These are phyloP conservation scores for Sedum album DNA, from an alignment of 164 flowering plant genomes.

Conservation along the genomic window DNA sequence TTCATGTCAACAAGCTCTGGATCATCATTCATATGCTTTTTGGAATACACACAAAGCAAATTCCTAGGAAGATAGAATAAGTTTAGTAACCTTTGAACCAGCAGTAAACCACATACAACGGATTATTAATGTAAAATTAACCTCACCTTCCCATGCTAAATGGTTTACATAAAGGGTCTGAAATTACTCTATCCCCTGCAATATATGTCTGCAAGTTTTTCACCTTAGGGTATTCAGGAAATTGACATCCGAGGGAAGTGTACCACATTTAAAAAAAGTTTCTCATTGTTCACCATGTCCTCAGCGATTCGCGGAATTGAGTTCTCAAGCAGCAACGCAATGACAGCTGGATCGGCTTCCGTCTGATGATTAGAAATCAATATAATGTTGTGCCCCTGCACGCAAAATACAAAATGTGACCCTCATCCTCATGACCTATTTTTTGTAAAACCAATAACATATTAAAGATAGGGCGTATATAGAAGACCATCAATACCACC, in stretches of 20 bases:
- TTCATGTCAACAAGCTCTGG: slow-evolving; percentile 84
- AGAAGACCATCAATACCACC: neutral
- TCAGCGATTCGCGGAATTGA: slow-evolving; percentile 56
- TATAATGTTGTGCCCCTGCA: slow-evolving; percentile 86
- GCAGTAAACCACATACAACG: neutral
- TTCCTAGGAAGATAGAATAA: slow-evolving; percentile 45
- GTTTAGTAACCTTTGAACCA: neutral
- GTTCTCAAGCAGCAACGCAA: slow-evolving; percentile 70
- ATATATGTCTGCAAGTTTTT: slow-evolving; percentile 55
- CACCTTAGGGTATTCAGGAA: slow-evolving; percentile 11
- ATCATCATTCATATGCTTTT: slow-evolving; percentile 85
- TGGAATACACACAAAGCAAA: slow-evolving; percentile 89
- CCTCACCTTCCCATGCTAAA: slow-evolving; percentile 96
- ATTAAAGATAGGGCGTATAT: neutral
- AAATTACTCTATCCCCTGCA: slow-evolving; percentile 94
- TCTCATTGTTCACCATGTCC: slow-evolving; percentile 42
- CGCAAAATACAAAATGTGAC: slow-evolving; percentile 12
- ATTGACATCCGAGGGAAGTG: slow-evolving; percentile 8
- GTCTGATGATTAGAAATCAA: slow-evolving; percentile 93
- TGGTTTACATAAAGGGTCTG: slow-evolving; percentile 97
- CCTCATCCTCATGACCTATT: too few relatives aligned
- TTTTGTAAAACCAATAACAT: too few relatives aligned
- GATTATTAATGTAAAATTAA: neutral
- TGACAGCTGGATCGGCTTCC: slow-evolving; percentile 95
- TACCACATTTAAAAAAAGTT: neutral